Conservation (phyloP, 2,329 filamentous ascomycete genomes). For the Epichloe scottii region DNA sequence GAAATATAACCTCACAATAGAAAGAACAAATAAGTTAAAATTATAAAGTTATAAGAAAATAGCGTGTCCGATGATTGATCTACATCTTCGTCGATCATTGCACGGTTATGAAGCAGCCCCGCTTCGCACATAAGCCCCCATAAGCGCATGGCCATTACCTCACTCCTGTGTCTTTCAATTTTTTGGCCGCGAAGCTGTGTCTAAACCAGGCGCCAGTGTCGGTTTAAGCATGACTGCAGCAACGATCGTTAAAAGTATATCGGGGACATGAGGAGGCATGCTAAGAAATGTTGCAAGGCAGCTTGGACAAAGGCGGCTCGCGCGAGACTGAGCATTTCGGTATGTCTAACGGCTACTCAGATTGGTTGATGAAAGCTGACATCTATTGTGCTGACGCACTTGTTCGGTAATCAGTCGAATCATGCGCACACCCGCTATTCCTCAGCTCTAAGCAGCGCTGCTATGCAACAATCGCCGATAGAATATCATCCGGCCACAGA, state of each 20-base stretch:
- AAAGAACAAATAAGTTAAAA: background rate
- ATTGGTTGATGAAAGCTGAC: background rate
- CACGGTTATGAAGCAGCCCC: background rate
- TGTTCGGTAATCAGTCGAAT: background rate
- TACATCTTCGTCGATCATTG: background rate
- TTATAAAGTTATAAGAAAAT: background rate
- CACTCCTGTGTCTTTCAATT: background rate
- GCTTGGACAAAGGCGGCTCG: conserved; percentile 18
- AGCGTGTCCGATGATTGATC: background rate
- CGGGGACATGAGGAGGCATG: conserved; percentile 24
- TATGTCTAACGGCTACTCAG: background rate
- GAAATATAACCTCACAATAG: background rate
- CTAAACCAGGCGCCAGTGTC: background rate
- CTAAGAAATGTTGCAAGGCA: conserved; percentile 21
- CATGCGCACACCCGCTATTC: background rate
- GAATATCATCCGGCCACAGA: background rate
- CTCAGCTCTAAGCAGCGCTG: background rate
- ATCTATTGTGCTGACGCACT: background rate
- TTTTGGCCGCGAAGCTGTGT: background rate
- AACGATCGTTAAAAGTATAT: background rate
- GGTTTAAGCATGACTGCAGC: background rate
- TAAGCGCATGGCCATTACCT: background rate
- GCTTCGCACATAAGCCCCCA: conserved; percentile 3
- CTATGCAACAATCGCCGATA: background rate
- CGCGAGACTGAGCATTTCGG: conserved; percentile 4